Conservation (phyloP, 768 basidiomycete species). For the Fibroporia radiculosa region DNA sequence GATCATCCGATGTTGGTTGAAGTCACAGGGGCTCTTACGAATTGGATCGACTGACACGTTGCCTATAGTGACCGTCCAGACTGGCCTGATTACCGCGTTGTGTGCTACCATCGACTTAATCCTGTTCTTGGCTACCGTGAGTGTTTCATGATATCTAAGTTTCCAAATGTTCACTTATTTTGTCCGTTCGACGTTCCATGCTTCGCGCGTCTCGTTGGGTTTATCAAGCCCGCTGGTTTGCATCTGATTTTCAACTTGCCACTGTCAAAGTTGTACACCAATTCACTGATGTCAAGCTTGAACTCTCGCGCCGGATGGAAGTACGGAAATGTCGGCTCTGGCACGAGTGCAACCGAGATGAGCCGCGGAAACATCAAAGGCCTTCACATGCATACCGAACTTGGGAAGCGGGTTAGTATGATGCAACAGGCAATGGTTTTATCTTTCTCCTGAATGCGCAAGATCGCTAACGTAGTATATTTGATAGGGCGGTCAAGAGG, state of each 20-base stretch:
- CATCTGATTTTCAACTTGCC: conserved; percentile 30
- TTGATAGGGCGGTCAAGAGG: conserved; percentile 9
- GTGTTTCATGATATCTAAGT: too few species aligned
- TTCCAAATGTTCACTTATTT: not conserved
- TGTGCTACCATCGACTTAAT: conserved; percentile 25
- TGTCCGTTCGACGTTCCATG: not conserved
- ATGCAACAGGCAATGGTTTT: conserved; percentile 8
- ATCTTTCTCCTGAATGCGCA: not conserved
- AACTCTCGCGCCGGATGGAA: conserved; percentile 30
- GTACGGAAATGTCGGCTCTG: conserved; percentile 14
- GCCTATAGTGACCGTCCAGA: conserved; percentile 29
- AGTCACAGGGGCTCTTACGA: not conserved
- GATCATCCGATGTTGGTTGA: conserved; percentile 30
- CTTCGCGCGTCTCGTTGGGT: not conserved
- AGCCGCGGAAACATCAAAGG: conserved; percentile 8
- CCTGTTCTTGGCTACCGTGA: conserved; percentile 24
- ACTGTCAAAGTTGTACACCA: conserved; percentile 31
- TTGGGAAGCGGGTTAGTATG: conserved; percentile 12
- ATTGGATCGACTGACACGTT: not conserved
- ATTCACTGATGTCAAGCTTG: conserved; percentile 30
- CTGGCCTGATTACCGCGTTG: conserved; percentile 27
- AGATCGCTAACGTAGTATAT: not conserved
- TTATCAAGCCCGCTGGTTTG: conserved; percentile 14
- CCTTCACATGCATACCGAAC: conserved; percentile 7
- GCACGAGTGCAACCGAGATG: conserved; percentile 7